These are phyloP conservation scores for Pisolithus microcarpus DNA, from an alignment of 768 basidiomycete genomes.

Conservation along the genomic window DNA sequence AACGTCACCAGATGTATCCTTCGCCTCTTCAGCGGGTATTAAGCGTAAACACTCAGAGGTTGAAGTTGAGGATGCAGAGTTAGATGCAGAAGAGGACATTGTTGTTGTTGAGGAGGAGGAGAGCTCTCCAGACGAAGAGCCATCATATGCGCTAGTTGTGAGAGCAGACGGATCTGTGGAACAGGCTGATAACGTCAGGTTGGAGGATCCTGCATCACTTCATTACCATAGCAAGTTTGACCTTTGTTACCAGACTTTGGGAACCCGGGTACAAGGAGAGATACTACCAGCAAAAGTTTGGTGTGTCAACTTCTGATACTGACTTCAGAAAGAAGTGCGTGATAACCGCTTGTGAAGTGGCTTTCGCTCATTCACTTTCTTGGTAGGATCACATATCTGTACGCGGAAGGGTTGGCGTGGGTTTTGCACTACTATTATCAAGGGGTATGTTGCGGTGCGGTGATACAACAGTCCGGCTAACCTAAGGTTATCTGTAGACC, in stretches of 20 bases:
- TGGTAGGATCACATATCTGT: slow-evolving; percentile 66
- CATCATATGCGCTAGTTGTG: slow-evolving; percentile 59
- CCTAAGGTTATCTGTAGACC: slow-evolving; percentile 39
- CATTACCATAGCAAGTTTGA: slow-evolving; percentile 1
- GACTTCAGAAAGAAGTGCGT: slow-evolving; percentile 71
- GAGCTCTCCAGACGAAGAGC: slow-evolving; percentile 40
- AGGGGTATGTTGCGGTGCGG: slow-evolving; percentile 53
- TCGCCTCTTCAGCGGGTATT: slow-evolving; percentile 17
- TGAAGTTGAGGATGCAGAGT: slow-evolving; percentile 34
- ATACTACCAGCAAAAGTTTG: slow-evolving; percentile 93
- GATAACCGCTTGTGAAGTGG: neutral
- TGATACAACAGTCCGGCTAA: slow-evolving; percentile 6
- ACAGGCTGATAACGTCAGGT: slow-evolving; percentile 91
- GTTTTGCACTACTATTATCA: slow-evolving; percentile 98
- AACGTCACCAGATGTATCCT: slow-evolving; percentile 15
- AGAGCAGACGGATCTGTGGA: slow-evolving; percentile 90
- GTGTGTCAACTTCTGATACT: slow-evolving; percentile 57
- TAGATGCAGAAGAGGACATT: slow-evolving; percentile 21
- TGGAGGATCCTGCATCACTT: slow-evolving; percentile 25
- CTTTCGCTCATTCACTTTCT: slow-evolving; percentile 5
- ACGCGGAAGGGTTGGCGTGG: slow-evolving; percentile 94
- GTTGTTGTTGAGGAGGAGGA: slow-evolving; percentile 30
- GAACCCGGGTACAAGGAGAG: slow-evolving; percentile 94
- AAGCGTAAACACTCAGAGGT: slow-evolving; percentile 43
- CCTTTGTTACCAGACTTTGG: slow-evolving; percentile 59